A percentile compares a stretch with the other conserved stretches of the same genome.
Evolutionary conservation across 768 basidiomycete genomes (phyloP).

Genomic region (Lepiota venenata): DNA sequence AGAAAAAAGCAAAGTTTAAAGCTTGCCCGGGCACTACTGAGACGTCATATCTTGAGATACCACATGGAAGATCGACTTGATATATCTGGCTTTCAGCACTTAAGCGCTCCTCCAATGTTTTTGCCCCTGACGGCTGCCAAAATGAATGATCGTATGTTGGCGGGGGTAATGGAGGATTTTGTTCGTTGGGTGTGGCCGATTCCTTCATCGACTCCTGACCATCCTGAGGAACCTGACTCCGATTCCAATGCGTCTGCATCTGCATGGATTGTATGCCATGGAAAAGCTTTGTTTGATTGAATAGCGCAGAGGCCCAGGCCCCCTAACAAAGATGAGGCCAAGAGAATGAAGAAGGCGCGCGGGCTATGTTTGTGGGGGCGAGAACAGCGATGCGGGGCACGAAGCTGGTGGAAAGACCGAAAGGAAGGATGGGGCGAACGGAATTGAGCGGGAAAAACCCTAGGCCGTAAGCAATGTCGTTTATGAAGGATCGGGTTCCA

Average conservation of each 20-base stretch:
- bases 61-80: not conserved
- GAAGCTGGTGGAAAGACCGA: not conserved
- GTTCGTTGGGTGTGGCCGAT: not conserved
- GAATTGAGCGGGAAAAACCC: too few species aligned
- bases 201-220: not conserved
- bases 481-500: too few species aligned
- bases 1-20: too few species aligned
- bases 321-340: not conserved
- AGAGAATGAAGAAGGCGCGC: not conserved
- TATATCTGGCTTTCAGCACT: not conserved
- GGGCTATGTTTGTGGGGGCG: not conserved
- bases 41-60: slow-evolving; percentile 4
- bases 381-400: not conserved
- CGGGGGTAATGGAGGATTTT: not conserved
- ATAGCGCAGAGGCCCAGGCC: not conserved
- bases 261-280: not conserved
- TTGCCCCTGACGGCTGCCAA: not conserved
- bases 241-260: not conserved
- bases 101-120: not conserved
- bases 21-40: not conserved
- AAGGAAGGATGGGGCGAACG: not conserved
- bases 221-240: not conserved
- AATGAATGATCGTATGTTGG: not conserved
- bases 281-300: not conserved
- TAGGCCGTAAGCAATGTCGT: too few species aligned